These are phyloP conservation scores for Passiflora organensis DNA, from an alignment of 345 rosid genomes.

Conservation along the genomic window DNA sequence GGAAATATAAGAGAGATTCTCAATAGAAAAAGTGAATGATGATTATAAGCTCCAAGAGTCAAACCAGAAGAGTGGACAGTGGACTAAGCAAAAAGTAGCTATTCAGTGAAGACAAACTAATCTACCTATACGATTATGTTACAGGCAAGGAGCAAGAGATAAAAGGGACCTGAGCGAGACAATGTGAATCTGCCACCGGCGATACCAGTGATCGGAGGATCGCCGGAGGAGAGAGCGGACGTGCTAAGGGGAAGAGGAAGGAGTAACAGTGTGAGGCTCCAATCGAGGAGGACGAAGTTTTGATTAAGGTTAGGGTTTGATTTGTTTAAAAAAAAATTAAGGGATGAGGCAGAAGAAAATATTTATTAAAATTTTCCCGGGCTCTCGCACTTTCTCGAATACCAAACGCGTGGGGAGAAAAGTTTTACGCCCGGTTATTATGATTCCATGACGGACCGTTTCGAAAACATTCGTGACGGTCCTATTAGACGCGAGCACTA, in stretches of 20 bases:
- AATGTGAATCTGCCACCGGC: background rate
- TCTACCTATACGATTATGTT: no score
- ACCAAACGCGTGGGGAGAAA: slow-evolving; percentile 38
- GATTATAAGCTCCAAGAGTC: no score
- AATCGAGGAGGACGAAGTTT: background rate
- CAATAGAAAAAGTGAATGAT: no score
- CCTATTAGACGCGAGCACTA: no score
- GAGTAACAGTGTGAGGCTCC: background rate
- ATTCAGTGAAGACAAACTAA: no score
- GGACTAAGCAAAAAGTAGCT: no score
- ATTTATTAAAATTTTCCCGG: slow-evolving; percentile 31
- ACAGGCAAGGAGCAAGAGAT: background rate
- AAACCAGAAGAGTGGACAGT: no score
- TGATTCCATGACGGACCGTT: no score
- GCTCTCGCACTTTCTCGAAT: slow-evolving; percentile 38
- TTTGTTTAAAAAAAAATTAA: background rate
- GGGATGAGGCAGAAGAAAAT: slow-evolving; percentile 24
- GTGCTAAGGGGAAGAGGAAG: background rate
- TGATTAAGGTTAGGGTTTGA: background rate
- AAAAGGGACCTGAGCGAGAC: slow-evolving; percentile 11
- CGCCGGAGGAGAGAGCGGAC: slow-evolving; percentile 11
- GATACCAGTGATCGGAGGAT: slow-evolving; percentile 15
- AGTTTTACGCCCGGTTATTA: slow-evolving; percentile 9
- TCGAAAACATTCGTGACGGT: no score
- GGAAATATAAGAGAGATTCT: no score